phyloP scores from a whole-genome alignment of 1,139 yeast genomes.

The Pichia sp. region DNA sequence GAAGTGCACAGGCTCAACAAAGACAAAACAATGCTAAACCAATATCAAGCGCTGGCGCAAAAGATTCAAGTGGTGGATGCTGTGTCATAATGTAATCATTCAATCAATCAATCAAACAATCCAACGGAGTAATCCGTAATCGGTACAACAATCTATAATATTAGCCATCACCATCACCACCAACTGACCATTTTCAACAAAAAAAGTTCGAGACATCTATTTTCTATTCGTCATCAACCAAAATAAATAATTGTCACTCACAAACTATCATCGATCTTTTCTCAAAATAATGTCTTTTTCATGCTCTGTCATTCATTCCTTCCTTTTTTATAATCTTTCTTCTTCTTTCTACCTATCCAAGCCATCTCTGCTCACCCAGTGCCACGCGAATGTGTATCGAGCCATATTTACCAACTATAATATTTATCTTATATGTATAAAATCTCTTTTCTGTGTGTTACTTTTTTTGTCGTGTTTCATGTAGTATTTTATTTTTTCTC shows the following conservation, averaged over 20 bases:
- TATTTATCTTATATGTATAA: neutral
- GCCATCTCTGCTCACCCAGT: neutral
- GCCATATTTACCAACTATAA: neutral
- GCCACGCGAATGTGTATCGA: neutral
- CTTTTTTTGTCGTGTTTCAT: neutral
- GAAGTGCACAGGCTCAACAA: neutral
- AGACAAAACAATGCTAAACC: slow-evolving; percentile 1
- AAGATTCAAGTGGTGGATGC: slow-evolving; percentile 28
- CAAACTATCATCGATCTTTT: neutral
- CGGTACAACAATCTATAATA: neutral
- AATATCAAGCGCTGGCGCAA: slow-evolving; percentile 14
- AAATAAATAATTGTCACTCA: neutral
- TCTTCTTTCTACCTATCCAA: neutral
- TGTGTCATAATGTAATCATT: slow-evolving; percentile 27
- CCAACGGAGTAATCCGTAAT: neutral
- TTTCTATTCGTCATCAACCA: neutral
- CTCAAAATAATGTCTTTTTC: neutral
- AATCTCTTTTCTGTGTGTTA: neutral
- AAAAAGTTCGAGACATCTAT: neutral
- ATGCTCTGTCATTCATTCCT: neutral
- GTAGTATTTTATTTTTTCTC: neutral
- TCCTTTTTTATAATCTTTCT: neutral
- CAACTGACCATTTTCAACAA: neutral
- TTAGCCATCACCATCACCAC: neutral
- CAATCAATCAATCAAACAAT: neutral